Percentiles rank a stretch among this genome's conserved stretches.
These are phyloP conservation scores for Pisolithus microcarpus DNA, from an alignment of 768 basidiomycete genomes.

Conservation along the genomic window DNA sequence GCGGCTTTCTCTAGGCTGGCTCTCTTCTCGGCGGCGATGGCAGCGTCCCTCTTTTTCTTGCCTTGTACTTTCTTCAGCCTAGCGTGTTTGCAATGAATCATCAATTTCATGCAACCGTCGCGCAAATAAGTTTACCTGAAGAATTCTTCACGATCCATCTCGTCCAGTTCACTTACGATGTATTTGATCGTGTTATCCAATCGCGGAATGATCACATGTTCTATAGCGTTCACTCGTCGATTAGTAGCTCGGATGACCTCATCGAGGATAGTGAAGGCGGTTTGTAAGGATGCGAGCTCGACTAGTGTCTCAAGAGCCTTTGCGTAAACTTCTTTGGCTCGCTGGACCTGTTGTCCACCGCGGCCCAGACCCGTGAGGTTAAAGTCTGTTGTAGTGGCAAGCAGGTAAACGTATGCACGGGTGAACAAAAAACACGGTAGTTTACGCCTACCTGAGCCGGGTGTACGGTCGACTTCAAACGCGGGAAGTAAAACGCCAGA, in stretches of 20 bases:
- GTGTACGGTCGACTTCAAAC: slow-evolving; percentile 84
- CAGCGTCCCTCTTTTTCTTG: slow-evolving; percentile 87
- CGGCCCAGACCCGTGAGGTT: slow-evolving; percentile 95
- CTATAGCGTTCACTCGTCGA: slow-evolving; percentile 96
- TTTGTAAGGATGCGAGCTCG: slow-evolving; percentile 93
- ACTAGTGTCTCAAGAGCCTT: slow-evolving; percentile 97
- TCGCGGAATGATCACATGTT: slow-evolving; percentile 92
- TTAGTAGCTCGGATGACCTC: slow-evolving; percentile 99
- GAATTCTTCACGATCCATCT: slow-evolving; percentile 97
- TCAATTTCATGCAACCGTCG: not conserved
- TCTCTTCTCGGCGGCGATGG: slow-evolving; percentile 27
- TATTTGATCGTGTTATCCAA: slow-evolving; percentile 98
- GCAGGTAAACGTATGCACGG: not conserved
- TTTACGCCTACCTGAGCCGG: slow-evolving; percentile 66
- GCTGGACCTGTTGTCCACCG: slow-evolving; percentile 92
- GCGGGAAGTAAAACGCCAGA: slow-evolving; percentile 93
- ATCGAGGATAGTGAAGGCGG: slow-evolving; percentile 96
- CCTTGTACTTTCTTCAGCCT: slow-evolving; percentile 96
- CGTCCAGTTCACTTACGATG: slow-evolving; percentile 94
- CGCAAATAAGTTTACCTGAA: slow-evolving; percentile 52
- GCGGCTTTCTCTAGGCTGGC: not conserved
- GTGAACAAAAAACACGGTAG: slow-evolving; percentile 1
- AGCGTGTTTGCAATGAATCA: slow-evolving; percentile 8
- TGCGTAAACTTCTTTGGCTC: slow-evolving; percentile 94
- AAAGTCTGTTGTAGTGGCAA: slow-evolving; percentile 55